A percentile compares a stretch with the other conserved stretches of the same genome.
Evolutionary conservation across 495 filamentous ascomycete genomes (phyloP).

Genomic region (Apiosordaria backusii): DNA sequence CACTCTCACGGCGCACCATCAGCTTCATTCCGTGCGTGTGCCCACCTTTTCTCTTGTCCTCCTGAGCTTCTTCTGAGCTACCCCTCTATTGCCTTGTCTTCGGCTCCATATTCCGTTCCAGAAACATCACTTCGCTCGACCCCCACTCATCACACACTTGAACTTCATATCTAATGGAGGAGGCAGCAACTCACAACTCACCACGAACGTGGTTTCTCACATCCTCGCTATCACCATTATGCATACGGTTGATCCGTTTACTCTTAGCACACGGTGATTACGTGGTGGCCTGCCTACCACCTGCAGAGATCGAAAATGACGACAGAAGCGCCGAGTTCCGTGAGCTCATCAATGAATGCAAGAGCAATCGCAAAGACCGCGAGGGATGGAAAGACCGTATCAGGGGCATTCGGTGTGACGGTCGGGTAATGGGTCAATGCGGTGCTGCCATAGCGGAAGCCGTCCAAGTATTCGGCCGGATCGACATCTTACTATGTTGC

Average conservation of each 20-base stretch:
- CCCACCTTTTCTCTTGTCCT: conserved; percentile 16
- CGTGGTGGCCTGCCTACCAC: conserved; percentile 71
- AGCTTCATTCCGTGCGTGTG: conserved; percentile 48
- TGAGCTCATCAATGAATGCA: conserved; percentile 56
- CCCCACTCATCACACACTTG: conserved; percentile 3
- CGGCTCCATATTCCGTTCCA: neutral
- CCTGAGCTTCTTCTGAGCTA: conserved; percentile 10
- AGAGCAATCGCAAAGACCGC: conserved; percentile 51
- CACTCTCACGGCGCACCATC: conserved; percentile 44
- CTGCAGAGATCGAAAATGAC: conserved; percentile 61
- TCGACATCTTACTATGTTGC: conserved; percentile 88
- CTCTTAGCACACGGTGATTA: conserved; percentile 82
- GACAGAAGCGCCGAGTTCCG: conserved; percentile 53
- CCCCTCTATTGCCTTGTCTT: neutral
- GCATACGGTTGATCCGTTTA: conserved; percentile 64
- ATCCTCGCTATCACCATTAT: conserved; percentile 75
- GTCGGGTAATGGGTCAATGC: conserved; percentile 55
- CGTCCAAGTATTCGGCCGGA: conserved; percentile 73
- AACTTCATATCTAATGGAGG: conserved; percentile 36
- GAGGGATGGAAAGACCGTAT: conserved; percentile 58
- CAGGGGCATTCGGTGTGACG: conserved; percentile 52
- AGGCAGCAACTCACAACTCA: conserved; percentile 55
- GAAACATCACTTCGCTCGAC: conserved; percentile 1
- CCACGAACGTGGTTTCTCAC: conserved; percentile 84
- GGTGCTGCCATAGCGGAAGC: conserved; percentile 87